phyloP scores from a whole-genome alignment of 2,329 filamentous ascomycete species.

The Talaromyces verruculosus region DNA sequence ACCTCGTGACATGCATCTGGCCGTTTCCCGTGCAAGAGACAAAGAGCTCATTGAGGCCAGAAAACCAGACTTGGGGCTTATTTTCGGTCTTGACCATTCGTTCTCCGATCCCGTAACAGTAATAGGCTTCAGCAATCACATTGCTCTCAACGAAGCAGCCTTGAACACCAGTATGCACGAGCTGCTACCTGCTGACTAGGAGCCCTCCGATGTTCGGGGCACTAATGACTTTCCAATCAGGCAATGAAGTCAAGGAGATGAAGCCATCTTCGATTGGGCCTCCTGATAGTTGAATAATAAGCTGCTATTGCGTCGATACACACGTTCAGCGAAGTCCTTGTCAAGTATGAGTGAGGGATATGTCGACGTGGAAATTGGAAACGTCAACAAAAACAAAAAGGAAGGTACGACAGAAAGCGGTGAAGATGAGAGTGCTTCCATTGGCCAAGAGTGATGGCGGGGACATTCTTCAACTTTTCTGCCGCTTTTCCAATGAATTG shows the following conservation, averaged over 20 bases:
- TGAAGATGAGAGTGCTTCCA: not conserved
- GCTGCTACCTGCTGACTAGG: not conserved
- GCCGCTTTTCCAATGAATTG: not conserved
- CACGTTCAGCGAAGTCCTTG: not conserved
- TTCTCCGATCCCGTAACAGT: not conserved
- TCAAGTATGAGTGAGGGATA: not conserved
- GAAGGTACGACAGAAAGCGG: not conserved
- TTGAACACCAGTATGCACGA: not conserved
- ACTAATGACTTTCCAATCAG: not conserved
- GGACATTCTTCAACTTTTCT: constrained; percentile 6
- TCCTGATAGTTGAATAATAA: not conserved
- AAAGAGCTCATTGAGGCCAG: not conserved
- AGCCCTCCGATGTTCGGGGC: not conserved
- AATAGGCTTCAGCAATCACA: not conserved
- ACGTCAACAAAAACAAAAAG: not conserved
- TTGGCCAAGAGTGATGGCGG: not conserved
- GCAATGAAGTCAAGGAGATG: not conserved
- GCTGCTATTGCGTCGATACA: not conserved
- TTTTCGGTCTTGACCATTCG: not conserved
- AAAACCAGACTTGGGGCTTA: too few species aligned
- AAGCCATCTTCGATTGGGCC: too few species aligned
- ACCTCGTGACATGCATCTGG: not conserved
- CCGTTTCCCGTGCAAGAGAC: not conserved
- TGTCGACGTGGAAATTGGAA: not conserved
- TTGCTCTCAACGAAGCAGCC: not conserved